Base-by-base conservation (phyloP, 495 filamentous ascomycete genomes). In the Hapsidospora chrysogenum region DNA sequence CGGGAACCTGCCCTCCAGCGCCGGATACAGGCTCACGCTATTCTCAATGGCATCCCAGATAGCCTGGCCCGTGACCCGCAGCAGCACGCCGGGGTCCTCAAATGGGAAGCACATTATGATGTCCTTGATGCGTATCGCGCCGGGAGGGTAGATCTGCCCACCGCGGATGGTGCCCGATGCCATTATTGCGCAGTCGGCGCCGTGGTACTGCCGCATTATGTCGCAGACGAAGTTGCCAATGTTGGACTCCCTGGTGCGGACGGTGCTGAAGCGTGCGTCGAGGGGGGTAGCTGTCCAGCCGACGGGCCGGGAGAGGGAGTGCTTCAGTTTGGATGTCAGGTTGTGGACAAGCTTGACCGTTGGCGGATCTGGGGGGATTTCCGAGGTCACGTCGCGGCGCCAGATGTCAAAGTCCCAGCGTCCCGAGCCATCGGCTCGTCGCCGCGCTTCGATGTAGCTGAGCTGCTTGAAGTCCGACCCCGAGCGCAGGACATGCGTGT, bases 401-500 rank as follows among this genome's bases (percentile, higher is more conserved):
- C 61, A 58, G 39, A 94, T 87, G 40, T 76, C 71, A 42, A 92
- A 74, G 39, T 85, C 67, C 85, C 84, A 94, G 20, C 50, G 50
- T 0, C 60, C 62, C 7, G 44, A 49, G 3, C 49, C 53, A 8
- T 64, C 56, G 1, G 41, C 14, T 29, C 70, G 66, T 23, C 63
- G 56, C 21, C 72, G 71, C 1, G 70, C 74, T 49, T 93, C 83
- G 37, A 94, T 66, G 48, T 93, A 92, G 43, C 78, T 85, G 3
- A 93, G 53, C 42, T 94, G 81, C 55, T 84, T 87, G 54, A 93
- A 94, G 50, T 94, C 85, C 15, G 72, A 79, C 0, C 85, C 84
- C 0, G 81, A 87, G 2, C 85, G 70, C 2, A 94, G 62, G 2
- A 92, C 63, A 46, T 94, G 84, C 3, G 68, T 74, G 10, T 75